Evolutionary conservation across 495 filamentous ascomycete genomes (phyloP).

Genomic region (Podospora sp.): DNA sequence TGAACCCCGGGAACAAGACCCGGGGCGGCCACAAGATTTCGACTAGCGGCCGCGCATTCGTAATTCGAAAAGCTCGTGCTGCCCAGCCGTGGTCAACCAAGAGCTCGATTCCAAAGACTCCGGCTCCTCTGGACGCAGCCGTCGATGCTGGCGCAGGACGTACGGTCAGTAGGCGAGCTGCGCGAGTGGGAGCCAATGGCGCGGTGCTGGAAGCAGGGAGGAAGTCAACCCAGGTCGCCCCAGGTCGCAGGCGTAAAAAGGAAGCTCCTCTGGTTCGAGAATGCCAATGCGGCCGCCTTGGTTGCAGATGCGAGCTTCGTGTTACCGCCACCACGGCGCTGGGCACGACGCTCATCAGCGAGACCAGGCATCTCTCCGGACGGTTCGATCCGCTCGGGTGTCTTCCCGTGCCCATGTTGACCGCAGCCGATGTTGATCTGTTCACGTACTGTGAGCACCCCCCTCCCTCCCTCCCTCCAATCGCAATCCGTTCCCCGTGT

Average conservation of each 20-base stretch:
- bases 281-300: not conserved
- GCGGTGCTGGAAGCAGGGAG: not conserved
- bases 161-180: not conserved
- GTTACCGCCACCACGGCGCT: not conserved
- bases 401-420: not conserved
- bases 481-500: too few relatives aligned
- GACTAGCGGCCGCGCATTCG: slow-evolving; percentile 21
- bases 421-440: slow-evolving; percentile 1
- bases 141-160: not conserved
- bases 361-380: not conserved
- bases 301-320: not conserved
- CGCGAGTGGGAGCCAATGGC: not conserved
- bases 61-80: slow-evolving; percentile 27
- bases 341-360: not conserved
- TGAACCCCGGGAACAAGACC: slow-evolving; percentile 24
- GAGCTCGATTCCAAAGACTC: slow-evolving; percentile 1
- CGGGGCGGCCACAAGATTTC: slow-evolving; percentile 24
- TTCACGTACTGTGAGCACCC: slow-evolving; percentile 23
- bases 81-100: slow-evolving; percentile 27
- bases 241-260: not conserved
- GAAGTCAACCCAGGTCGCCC: not conserved
- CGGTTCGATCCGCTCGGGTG: not conserved
- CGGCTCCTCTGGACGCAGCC: not conserved
- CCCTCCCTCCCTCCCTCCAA: not conserved
- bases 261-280: not conserved